Evolutionary conservation across 2,329 filamentous ascomycete species (phyloP), one percentile per base, ranked within the genome.

Genomic region (Cryoendolithus antarcticus): DNA sequence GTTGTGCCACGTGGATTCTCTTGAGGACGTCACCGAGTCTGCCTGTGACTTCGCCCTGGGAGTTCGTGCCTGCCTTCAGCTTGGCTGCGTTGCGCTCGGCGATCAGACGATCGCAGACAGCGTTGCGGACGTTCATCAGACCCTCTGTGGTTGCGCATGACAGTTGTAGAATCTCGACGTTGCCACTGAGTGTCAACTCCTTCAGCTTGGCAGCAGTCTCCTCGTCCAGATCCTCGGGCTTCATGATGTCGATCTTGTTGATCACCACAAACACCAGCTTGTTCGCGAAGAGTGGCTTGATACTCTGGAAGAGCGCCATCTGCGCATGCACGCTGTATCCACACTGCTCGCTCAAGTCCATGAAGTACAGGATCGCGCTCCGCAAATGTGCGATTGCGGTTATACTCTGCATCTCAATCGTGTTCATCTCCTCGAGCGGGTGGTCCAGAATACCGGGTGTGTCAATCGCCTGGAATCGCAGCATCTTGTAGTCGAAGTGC

Each of bases 391-490:
- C 91, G 66, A 98, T 94, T 8, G 93, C 91, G 11, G 89, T 96
- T 51, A 98, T 95, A 45, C 83, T 83, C 70, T 96, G 91, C 86
- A 96, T 96, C 66, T 98, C 91, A 58, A 98, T 98, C 3, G 91
- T 96, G 67, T 95, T 94, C 91, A 96, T 98, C 68, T 96, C 91
- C 65, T 96, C 91, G 6, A 98, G 76, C 29, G 89, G 88, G 61
- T 98, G 91, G 54, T 98, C 91, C 44, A 98, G 69, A 51, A 98
- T 94, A 71, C 91, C 91, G n/a, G 89, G 89, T 8, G 91, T 98
- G 65, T 98, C 91, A 52, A 98, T 95, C 21, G 86, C 88, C 67
- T 88, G 82, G 66, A 86, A 86, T 46, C 84, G 74, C 50, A 86
- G 71, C 66, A 89, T 91, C 66, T 94, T 94, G 71, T 93, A 93